These are phyloP conservation scores for Gracilaria domingensis DNA, from an alignment of 23 red algal species.

Conservation along the genomic window DNA sequence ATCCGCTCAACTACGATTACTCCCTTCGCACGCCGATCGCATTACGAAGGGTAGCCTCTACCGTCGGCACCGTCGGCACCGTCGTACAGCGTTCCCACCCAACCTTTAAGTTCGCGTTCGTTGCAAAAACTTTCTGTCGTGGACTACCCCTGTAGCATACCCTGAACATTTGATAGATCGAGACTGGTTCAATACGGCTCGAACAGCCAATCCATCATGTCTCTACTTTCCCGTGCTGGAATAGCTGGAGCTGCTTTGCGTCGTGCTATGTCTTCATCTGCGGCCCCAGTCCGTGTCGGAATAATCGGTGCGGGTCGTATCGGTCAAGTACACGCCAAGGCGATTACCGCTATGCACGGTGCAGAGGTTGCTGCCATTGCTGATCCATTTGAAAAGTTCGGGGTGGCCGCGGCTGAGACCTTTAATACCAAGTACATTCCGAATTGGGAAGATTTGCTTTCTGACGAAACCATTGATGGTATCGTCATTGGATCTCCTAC, in stretches of 20 bases:
- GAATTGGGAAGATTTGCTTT: conserved; percentile 72
- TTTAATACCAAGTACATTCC: conserved; percentile 74
- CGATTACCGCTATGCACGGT: conserved; percentile 78
- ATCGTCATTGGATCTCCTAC: conserved; percentile 96
- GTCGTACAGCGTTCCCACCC: not conserved
- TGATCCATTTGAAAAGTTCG: conserved; percentile 88
- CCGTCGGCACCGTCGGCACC: too few species aligned
- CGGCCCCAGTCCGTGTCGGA: conserved; percentile 67
- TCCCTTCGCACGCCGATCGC: too few species aligned
- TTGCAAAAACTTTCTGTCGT: too few species aligned
- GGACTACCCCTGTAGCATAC: too few species aligned
- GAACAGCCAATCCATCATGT: not conserved
- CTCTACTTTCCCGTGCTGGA: conserved; percentile 26
- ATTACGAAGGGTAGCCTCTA: too few species aligned
- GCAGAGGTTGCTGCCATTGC: conserved; percentile 86
- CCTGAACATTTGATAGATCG: not conserved
- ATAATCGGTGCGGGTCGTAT: conserved; percentile 97
- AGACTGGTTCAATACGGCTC: not conserved
- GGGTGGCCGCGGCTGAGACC: conserved; percentile 65
- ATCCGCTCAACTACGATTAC: too few species aligned
- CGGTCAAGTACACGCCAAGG: conserved; percentile 96
- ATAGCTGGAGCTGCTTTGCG: conserved; percentile 19
- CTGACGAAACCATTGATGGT: conserved; percentile 80
- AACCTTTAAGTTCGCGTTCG: not conserved
- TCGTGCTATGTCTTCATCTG: conserved; percentile 46